phyloP scores from a whole-genome alignment of 371 early-diverging fungal genomes.

The Mucor piriformis region DNA sequence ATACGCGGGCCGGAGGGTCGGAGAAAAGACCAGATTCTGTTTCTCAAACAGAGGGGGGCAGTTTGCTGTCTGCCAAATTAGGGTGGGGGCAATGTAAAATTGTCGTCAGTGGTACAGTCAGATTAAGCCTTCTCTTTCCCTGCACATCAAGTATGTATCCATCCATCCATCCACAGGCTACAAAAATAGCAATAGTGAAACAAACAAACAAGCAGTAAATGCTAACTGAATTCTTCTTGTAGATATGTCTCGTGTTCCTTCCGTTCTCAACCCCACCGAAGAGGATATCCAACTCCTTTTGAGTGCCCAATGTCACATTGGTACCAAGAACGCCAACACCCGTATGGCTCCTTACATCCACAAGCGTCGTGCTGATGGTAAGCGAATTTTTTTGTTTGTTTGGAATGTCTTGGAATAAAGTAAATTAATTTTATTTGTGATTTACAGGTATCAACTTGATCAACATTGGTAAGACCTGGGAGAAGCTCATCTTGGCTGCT shows the following conservation, averaged over 20 bases:
- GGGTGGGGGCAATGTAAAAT: conserved; percentile 4
- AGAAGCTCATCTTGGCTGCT: conserved; percentile 98
- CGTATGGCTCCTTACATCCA: conserved; percentile 92
- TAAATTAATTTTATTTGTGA: background rate
- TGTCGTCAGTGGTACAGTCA: background rate
- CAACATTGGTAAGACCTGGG: conserved; percentile 99
- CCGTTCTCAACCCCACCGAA: conserved; percentile 74
- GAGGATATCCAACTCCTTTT: conserved; percentile 92
- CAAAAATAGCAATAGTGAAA: background rate
- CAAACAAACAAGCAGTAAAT: background rate
- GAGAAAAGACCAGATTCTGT: no score
- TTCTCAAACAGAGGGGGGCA: background rate
- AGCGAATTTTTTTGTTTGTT: background rate
- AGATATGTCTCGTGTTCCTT: conserved; percentile 36
- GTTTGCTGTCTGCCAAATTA: background rate
- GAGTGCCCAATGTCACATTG: conserved; percentile 92
- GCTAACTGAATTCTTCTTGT: background rate
- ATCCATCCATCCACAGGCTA: conserved; percentile 14
- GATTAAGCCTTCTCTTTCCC: conserved; percentile 34
- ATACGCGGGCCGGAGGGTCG: no score
- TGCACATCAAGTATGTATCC: conserved; percentile 32
- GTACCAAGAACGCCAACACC: conserved; percentile 90
- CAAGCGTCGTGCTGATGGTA: conserved; percentile 95
- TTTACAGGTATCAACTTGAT: conserved; percentile 83
- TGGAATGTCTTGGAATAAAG: background rate